Base-by-base conservation (phyloP, 73 alveolate genomes). In the Uronychia binucleata region DNA sequence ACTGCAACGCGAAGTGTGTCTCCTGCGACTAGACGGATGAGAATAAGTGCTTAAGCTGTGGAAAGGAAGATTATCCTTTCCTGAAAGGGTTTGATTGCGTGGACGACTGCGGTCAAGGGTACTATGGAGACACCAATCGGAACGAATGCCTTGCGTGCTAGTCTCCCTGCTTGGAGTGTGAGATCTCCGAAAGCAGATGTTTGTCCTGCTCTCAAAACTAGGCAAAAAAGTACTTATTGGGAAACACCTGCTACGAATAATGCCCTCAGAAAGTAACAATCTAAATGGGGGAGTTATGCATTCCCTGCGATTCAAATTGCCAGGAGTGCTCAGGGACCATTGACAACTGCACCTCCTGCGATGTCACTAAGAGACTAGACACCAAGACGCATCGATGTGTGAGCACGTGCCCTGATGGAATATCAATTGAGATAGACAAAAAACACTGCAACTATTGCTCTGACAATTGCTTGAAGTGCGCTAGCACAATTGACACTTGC, bases 401-500 rank as follows among this genome's bases (percentile, higher is more conserved):
- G 32, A 30, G 57, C 26, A 76, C 59, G 0, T 90, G 95, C 82
- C 77, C 57, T 26, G 83, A 30, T 8, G 90, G 86, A 31, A 79
- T 57, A 28, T 30, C 89, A 58, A 90, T 90, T 30, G 85, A 85
- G 19, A 30, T 8, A 29, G 28, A 74, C 0, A 80, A 78, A 13
- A 34, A 74, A 5, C n/a, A 0, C 28, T 90, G 95, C 59, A 27
- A 34, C 26, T 58, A 76, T 1, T 90, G 95, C 46, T 78, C 30
- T 74, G 28, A 46, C 0, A 79, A 34, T 28, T 90, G 95, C 31
- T 1, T 1, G 31, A 90, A 91, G 0, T 90, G 95, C 82, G 86
- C 90, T 28, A 88, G 92, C 14, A 85, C 90, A 29, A 59, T 59
- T 0, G 58, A 77, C 29, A 85, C 95, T 11, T 90, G 95, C 82